Conservation (phyloP, 139 green algal species). For the Chlamydomonas sp. region DNA sequence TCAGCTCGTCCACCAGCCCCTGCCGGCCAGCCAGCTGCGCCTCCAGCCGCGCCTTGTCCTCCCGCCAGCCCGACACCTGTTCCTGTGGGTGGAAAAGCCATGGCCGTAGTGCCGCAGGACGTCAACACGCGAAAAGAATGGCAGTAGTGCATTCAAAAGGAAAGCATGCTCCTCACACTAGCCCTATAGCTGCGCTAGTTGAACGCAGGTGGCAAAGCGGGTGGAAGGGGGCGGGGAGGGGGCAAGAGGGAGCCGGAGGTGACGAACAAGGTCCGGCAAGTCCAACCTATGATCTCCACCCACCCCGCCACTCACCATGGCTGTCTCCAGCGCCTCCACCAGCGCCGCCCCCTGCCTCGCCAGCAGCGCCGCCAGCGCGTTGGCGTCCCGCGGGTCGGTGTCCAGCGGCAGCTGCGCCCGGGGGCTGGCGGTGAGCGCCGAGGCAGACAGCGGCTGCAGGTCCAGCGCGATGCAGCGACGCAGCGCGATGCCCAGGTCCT, state of each 20-base stretch:
- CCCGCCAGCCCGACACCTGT: neutral
- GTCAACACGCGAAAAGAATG: neutral
- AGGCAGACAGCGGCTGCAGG: constrained; percentile 29
- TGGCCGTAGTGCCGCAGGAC: neutral
- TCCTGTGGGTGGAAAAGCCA: neutral
- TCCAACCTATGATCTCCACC: neutral
- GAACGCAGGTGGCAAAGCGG: no score
- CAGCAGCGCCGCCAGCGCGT: constrained; percentile 20
- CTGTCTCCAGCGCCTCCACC: constrained; percentile 20
- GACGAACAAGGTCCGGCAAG: neutral
- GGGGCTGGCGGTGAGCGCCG: constrained; percentile 5
- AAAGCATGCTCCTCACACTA: no score
- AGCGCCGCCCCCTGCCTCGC: constrained; percentile 21
- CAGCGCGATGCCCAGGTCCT: constrained; percentile 20
- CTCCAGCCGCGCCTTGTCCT: neutral
- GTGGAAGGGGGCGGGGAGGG: no score
- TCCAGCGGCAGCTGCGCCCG: neutral
- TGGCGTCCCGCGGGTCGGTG: neutral
- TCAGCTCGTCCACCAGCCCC: constrained; percentile 23
- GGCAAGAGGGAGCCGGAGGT: no score
- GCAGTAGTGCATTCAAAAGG: neutral
- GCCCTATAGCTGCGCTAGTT: no score
- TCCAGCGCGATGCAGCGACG: constrained; percentile 33
- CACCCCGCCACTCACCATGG: neutral
- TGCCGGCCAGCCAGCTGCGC: constrained; percentile 17